Evolutionary conservation across 768 basidiomycete genomes (phyloP).

Genomic region (Amanita molliuscula): DNA sequence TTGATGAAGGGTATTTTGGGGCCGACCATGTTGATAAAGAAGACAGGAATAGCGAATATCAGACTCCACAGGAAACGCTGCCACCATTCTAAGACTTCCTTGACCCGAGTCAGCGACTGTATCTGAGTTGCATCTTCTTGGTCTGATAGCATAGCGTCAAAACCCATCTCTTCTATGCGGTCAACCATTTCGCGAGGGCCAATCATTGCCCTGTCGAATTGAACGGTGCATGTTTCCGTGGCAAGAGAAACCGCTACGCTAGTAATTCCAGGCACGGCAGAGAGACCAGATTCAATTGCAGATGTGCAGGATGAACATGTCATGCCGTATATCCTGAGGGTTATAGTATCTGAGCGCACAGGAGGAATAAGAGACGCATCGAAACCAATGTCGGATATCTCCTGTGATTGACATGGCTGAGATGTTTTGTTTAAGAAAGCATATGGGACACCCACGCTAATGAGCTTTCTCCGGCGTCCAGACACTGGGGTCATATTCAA

Average conservation of each 20-base stretch:
- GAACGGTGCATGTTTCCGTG: constrained; percentile 64
- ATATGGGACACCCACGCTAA: constrained; percentile 39
- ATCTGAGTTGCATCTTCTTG: constrained; percentile 77
- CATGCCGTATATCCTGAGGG: constrained; percentile 85
- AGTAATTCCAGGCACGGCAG: constrained; percentile 61
- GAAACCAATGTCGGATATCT: constrained; percentile 90
- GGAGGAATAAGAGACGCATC: constrained; percentile 73
- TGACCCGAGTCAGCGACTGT: constrained; percentile 75
- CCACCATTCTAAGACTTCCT: constrained; percentile 90
- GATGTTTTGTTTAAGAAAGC: background rate
- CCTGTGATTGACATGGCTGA: constrained; percentile 33
- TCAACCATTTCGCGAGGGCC: constrained; percentile 86
- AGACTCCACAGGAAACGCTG: constrained; percentile 64
- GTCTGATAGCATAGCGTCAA: constrained; percentile 79
- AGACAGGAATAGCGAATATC: constrained; percentile 85
- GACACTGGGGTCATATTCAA: constrained; percentile 77
- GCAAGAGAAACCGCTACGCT: constrained; percentile 66
- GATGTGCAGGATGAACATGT: constrained; percentile 77
- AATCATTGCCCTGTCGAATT: constrained; percentile 64
- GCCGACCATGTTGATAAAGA: constrained; percentile 82
- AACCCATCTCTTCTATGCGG: constrained; percentile 79
- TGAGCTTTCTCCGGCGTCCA: constrained; percentile 81
- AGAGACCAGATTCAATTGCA: constrained; percentile 64
- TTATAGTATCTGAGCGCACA: constrained; percentile 53
- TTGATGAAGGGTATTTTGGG: constrained; percentile 55